Percentiles rank a stretch among this genome's conserved stretches.
These are phyloP conservation scores for Hanseniaspora hatyaiensis DNA, from an alignment of 805 yeast genomes.

Conservation along the genomic window DNA sequence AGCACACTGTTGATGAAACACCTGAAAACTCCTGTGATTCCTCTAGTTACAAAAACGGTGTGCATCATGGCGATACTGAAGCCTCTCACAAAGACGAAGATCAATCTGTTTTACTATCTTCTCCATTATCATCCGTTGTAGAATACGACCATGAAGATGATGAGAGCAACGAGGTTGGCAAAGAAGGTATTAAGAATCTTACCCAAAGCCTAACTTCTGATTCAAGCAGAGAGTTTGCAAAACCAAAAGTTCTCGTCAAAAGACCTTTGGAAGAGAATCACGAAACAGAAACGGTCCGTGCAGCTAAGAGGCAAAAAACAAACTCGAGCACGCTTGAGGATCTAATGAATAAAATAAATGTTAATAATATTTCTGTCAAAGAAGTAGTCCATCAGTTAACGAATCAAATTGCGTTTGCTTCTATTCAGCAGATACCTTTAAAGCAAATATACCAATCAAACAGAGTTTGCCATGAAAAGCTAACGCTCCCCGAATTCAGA, in stretches of 20 bases:
- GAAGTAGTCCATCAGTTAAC: slow-evolving; percentile 55
- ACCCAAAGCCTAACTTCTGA: no score
- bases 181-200: slow-evolving; percentile 1
- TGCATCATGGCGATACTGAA: slow-evolving; percentile 37
- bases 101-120: slow-evolving; percentile 24
- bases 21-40: no score
- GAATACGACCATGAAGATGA: slow-evolving; percentile 10
- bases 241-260: no score
- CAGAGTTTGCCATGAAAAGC: slow-evolving; percentile 36
- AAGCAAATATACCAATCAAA: slow-evolving; percentile 53
- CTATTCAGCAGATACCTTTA: slow-evolving; percentile 80
- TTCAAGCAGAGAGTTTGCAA: no score
- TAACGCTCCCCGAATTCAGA: slow-evolving; percentile 30
- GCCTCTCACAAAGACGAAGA: slow-evolving; percentile 22
- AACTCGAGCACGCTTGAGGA: slow-evolving; percentile 25
- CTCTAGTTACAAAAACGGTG: no score
- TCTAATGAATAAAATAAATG: slow-evolving; percentile 20
- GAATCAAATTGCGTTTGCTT: slow-evolving; percentile 82
- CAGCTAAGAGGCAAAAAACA: slow-evolving; percentile 8
- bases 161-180: not conserved
- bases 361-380: slow-evolving; percentile 33
- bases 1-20: slow-evolving; percentile 41
- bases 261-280: slow-evolving; percentile 20
- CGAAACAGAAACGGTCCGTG: slow-evolving; percentile 18
- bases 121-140: slow-evolving; percentile 10